Conservation (phyloP, 1,284 basidiomycete species). For the Cerrena zonata region DNA sequence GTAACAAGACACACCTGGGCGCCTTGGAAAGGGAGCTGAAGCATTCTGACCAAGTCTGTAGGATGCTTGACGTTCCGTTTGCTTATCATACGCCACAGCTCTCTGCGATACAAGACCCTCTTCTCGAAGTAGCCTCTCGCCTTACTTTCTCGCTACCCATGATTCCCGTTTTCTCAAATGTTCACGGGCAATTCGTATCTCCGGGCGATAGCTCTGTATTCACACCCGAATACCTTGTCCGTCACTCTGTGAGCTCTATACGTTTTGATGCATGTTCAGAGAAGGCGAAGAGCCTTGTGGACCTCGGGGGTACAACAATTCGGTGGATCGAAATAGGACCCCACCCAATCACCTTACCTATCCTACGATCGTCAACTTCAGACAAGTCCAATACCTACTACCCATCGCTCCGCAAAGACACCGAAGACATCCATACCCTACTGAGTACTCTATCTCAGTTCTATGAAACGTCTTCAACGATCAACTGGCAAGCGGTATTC, state of each 20-base stretch:
- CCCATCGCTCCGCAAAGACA: conserved; percentile 43
- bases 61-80: conserved; percentile 48
- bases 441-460: conserved; percentile 41
- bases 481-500: conserved; percentile 56
- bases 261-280: conserved; percentile 35
- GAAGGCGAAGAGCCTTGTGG: conserved; percentile 29
- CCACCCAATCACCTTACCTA: conserved; percentile 49
- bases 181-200: conserved; percentile 46
- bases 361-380: conserved; percentile 35
- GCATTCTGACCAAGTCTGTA: conserved; percentile 32
- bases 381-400: conserved; percentile 33
- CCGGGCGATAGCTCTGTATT: conserved; percentile 48
- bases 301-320: neutral
- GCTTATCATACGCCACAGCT: conserved; percentile 63
- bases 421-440: conserved; percentile 41
- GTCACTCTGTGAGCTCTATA: conserved; percentile 58
- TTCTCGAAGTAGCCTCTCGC: conserved; percentile 41
- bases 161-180: conserved; percentile 56
- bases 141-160: conserved; percentile 39
- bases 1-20: conserved; percentile 39
- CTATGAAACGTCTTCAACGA: conserved; percentile 35
- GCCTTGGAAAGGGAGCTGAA: conserved; percentile 40
- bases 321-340: conserved; percentile 64
- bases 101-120: conserved; percentile 36
- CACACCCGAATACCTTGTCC: conserved; percentile 47